Base-by-base conservation (phyloP, 352 stramenopile genomes). In the Globisporangium okanoganense region DNA sequence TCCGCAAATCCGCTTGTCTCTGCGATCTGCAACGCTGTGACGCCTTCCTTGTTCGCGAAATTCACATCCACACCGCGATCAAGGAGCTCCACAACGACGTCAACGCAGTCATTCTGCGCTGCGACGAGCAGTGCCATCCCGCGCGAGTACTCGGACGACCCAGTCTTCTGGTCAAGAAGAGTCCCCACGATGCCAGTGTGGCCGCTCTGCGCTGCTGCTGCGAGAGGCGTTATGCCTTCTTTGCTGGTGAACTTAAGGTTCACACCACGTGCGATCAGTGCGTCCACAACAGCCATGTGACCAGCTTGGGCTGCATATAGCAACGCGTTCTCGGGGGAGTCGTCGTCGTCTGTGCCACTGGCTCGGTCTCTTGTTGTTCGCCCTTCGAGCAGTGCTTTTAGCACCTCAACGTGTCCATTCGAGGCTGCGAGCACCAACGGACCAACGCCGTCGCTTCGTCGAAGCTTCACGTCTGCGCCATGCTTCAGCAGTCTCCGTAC, bases 251-350 rank as follows among this genome's bases (percentile, higher is more conserved):
- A 33, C 24, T 27, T 22, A 20, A 45, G 25, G 44, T 47, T 36
- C 16, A 43, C 44, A n/a, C 56, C 56, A 18, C 29, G 43, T 10
- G 43, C 31, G 12, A 62, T 51, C 20, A 62, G 20, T 24, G 29
- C 31, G 6, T 44, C 16, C 14, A 62, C 43, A 44, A 55, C 44
- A 14, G 22, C 18, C 2, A 18, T n/a, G 31, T 55, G 56, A 2
- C 56, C 56, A 9, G 56, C 56, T 13, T 62, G 56, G 9, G 56
- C 44, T 5, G 56, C 56, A 14, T 62, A 62, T 14, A 62, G 47
- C 29, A 62, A 25, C 14, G 56, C 56, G 16, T 33, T 47, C 10
- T 62, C 29, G 3, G 16, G 43, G 2, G 43, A 55, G 14, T 50
- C 53, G 18, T 47, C 36, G 9, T 31, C 35, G 38, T 40, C 27